Evolutionary conservation across 768 basidiomycete genomes (phyloP).

Genomic region (Obba rivulosa): DNA sequence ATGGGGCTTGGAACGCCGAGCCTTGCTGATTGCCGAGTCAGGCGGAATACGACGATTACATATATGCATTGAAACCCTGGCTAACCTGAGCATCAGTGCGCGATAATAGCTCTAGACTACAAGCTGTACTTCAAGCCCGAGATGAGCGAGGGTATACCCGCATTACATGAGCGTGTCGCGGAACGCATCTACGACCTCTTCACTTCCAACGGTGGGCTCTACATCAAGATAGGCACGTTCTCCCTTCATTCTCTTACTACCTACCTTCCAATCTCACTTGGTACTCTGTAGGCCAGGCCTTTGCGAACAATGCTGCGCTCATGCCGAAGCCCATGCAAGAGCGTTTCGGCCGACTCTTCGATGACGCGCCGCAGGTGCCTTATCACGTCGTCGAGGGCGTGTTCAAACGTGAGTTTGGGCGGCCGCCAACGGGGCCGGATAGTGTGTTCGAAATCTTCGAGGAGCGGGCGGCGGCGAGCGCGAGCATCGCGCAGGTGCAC

Average conservation of each 20-base stretch:
- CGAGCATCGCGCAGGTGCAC: slow-evolving; percentile 92
- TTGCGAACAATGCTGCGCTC: slow-evolving; percentile 81
- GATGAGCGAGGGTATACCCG: slow-evolving; percentile 67
- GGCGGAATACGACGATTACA: too few species aligned
- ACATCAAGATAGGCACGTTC: slow-evolving; percentile 76
- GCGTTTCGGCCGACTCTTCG: slow-evolving; percentile 80
- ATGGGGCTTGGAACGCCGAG: too few species aligned
- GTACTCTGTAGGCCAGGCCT: slow-evolving; percentile 75
- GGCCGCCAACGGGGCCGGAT: slow-evolving; percentile 56
- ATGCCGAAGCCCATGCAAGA: slow-evolving; percentile 80
- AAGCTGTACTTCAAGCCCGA: slow-evolving; percentile 81
- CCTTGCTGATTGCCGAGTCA: too few species aligned
- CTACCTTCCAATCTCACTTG: too few species aligned
- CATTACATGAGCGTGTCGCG: slow-evolving; percentile 82
- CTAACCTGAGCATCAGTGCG: slow-evolving; percentile 39
- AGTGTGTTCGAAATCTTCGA: slow-evolving; percentile 81
- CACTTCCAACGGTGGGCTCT: slow-evolving; percentile 77
- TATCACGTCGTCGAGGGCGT: slow-evolving; percentile 64
- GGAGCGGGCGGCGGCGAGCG: slow-evolving; percentile 72
- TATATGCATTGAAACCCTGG: too few species aligned
- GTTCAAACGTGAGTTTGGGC: slow-evolving; percentile 63
- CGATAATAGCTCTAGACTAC: slow-evolving; percentile 72
- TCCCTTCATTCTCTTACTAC: too few species aligned
- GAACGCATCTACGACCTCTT: slow-evolving; percentile 71
- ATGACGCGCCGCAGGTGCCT: slow-evolving; percentile 82